Evolutionary conservation across 805 yeast species (phyloP).

Genomic region (Saturnispora ahearnii): DNA sequence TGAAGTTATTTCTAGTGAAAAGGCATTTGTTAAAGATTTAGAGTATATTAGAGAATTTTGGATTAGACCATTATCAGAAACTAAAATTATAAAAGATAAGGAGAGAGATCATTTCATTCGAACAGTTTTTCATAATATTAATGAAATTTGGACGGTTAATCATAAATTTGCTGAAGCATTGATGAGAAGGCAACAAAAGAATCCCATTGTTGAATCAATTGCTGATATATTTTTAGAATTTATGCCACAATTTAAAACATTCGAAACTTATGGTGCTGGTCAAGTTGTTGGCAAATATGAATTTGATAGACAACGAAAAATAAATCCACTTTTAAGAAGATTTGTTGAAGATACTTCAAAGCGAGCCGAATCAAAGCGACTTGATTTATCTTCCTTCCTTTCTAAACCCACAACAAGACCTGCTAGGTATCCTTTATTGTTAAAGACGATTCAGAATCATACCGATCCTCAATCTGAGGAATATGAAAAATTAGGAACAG

Average conservation of each 20-base stretch:
- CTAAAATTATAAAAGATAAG: slow-evolving; percentile 77
- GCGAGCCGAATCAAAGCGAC: slow-evolving; percentile 74
- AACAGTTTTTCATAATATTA: slow-evolving; percentile 84
- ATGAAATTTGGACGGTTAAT: slow-evolving; percentile 78
- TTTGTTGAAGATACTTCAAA: slow-evolving; percentile 88
- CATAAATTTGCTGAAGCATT: slow-evolving; percentile 81
- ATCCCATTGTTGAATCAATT: slow-evolving; percentile 74
- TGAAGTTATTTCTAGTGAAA: slow-evolving; percentile 87
- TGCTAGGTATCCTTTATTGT: slow-evolving; percentile 82
- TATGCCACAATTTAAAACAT: slow-evolving; percentile 85
- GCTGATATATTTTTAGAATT: slow-evolving; percentile 83
- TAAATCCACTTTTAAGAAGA: slow-evolving; percentile 84
- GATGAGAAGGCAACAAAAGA: slow-evolving; percentile 74
- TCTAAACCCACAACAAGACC: slow-evolving; percentile 95
- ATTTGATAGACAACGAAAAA: slow-evolving; percentile 86
- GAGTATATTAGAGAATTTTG: slow-evolving; percentile 91
- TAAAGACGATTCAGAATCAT: slow-evolving; percentile 73
- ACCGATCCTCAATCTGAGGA: slow-evolving; percentile 75
- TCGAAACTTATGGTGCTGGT: slow-evolving; percentile 87
- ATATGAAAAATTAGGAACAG: slow-evolving; percentile 55
- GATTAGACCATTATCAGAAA: slow-evolving; percentile 81
- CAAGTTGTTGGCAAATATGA: slow-evolving; percentile 93
- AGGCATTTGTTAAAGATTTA: slow-evolving; percentile 89
- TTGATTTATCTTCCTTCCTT: slow-evolving; percentile 86
- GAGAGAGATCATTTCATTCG: slow-evolving; percentile 87